A percentile compares a stretch with the other conserved stretches of the same genome.
Evolutionary conservation across 2,329 filamentous ascomycete genomes (phyloP).

Genomic region (Samsoniella hepiali): DNA sequence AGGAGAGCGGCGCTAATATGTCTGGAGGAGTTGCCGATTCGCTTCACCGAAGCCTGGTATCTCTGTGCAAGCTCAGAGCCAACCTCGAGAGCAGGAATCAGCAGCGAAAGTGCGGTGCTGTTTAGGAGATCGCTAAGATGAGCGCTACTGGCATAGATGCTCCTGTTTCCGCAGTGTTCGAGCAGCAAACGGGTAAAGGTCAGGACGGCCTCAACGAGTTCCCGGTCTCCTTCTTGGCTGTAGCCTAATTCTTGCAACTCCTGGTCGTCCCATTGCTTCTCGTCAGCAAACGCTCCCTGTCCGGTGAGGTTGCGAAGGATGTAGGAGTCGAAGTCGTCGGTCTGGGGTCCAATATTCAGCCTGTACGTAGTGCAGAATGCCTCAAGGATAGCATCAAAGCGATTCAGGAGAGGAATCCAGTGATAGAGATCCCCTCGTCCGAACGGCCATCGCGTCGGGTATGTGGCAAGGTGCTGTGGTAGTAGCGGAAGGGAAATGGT

Average conservation of each 20-base stretch:
- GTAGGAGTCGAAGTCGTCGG: constrained; percentile 66
- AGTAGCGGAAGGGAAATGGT: constrained; percentile 70
- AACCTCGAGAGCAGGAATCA: constrained; percentile 75
- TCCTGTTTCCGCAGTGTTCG: constrained; percentile 94
- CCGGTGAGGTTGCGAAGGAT: constrained; percentile 59
- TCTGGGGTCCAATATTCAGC: constrained; percentile 76
- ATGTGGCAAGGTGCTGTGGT: constrained; percentile 70
- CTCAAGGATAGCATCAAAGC: constrained; percentile 87
- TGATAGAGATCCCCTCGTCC: constrained; percentile 94
- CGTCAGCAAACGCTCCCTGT: constrained; percentile 49
- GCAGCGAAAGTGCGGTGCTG: constrained; percentile 74
- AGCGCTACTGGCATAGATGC: constrained; percentile 90
- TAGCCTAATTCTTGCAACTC: constrained; percentile 60
- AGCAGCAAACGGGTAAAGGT: constrained; percentile 83
- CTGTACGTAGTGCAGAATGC: constrained; percentile 77
- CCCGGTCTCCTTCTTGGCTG: constrained; percentile 70
- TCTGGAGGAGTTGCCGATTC: constrained; percentile 61
- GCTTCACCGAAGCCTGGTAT: constrained; percentile 85
- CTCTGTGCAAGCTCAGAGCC: constrained; percentile 84
- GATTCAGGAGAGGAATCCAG: constrained; percentile 92
- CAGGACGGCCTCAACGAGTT: constrained; percentile 75
- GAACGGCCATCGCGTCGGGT: constrained; percentile 90
- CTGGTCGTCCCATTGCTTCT: constrained; percentile 42
- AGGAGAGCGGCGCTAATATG: constrained; percentile 71
- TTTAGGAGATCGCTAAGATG: constrained; percentile 87